These are phyloP conservation scores for Paralagenidium karlingii DNA, from an alignment of 352 stramenopile species.

Conservation along the genomic window DNA sequence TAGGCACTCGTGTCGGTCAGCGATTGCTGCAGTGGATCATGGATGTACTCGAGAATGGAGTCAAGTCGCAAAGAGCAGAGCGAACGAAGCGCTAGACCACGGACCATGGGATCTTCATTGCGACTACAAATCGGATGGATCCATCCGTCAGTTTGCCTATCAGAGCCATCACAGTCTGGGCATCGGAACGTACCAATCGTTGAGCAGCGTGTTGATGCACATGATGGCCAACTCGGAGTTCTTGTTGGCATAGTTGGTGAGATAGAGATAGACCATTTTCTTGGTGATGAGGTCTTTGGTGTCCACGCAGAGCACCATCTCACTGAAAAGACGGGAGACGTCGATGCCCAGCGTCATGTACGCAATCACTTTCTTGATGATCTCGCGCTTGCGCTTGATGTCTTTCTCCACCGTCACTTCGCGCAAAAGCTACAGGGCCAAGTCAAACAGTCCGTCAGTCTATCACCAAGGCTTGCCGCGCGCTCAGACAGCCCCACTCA, in stretches of 20 bases:
- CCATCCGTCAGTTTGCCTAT: slow-evolving; percentile 1
- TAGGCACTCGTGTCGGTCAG: slow-evolving; percentile 95
- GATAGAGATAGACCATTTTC: slow-evolving; percentile 99
- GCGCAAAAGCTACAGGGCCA: slow-evolving; percentile 73
- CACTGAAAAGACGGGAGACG: slow-evolving; percentile 97
- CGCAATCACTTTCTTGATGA: slow-evolving; percentile 99
- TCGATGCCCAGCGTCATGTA: slow-evolving; percentile 99
- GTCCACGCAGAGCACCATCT: slow-evolving; percentile 97
- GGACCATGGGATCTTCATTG: slow-evolving; percentile 98
- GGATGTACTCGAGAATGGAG: slow-evolving; percentile 98
- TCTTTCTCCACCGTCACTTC: slow-evolving; percentile 96
- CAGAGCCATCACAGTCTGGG: not conserved
- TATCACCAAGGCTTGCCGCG: not conserved
- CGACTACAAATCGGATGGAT: slow-evolving; percentile 17
- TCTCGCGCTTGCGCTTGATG: slow-evolving; percentile 95
- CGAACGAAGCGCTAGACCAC: slow-evolving; percentile 93
- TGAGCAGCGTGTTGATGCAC: slow-evolving; percentile 99
- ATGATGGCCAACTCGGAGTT: slow-evolving; percentile 99
- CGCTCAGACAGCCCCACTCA: slow-evolving; percentile 17
- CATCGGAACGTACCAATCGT: slow-evolving; percentile 83
- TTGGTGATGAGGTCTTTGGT: slow-evolving; percentile 99
- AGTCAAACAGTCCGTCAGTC: not conserved
- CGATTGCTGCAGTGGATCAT: slow-evolving; percentile 83
- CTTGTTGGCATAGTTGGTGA: slow-evolving; percentile 97
- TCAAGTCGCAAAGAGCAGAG: slow-evolving; percentile 94